phyloP scores from a whole-genome alignment of 2,329 filamentous ascomycete species.

The Calonectria pseudoreteaudii region DNA sequence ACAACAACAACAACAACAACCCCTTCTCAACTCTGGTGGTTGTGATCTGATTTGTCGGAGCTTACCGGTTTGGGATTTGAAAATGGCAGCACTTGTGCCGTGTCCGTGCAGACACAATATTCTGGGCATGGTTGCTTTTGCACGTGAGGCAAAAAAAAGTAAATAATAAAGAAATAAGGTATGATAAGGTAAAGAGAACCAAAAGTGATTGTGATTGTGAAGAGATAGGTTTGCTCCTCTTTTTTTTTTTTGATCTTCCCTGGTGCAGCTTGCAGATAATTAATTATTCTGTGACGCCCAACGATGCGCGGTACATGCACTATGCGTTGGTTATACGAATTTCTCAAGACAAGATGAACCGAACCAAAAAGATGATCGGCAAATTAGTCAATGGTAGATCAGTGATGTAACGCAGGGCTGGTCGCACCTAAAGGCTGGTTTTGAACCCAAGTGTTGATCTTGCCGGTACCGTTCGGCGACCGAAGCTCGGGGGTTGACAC shows the following conservation, averaged over 20 bases:
- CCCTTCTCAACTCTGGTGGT: background rate
- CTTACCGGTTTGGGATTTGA: constrained; percentile 18
- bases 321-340: constrained; percentile 4
- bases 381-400: background rate
- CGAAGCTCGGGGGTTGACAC: background rate
- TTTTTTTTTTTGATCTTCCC: background rate
- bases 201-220: background rate
- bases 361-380: background rate
- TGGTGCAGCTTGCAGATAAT: background rate
- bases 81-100: constrained; percentile 14
- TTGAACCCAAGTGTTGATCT: background rate
- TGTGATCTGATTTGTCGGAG: background rate
- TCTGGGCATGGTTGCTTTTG: constrained; percentile 5
- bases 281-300: constrained; percentile 4
- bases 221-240: background rate
- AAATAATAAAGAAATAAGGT: background rate
- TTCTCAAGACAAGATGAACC: background rate
- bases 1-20: no score
- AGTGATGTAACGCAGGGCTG: background rate
- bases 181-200: background rate
- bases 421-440: background rate
- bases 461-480: background rate
- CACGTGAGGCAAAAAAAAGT: background rate
- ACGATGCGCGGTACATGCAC: background rate
- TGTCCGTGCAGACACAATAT: constrained; percentile 20